Percentiles rank a stretch among this genome's conserved stretches.
Evolutionary conservation across 495 filamentous ascomycete genomes (phyloP).

Genomic region (Lophium mytilinum): DNA sequence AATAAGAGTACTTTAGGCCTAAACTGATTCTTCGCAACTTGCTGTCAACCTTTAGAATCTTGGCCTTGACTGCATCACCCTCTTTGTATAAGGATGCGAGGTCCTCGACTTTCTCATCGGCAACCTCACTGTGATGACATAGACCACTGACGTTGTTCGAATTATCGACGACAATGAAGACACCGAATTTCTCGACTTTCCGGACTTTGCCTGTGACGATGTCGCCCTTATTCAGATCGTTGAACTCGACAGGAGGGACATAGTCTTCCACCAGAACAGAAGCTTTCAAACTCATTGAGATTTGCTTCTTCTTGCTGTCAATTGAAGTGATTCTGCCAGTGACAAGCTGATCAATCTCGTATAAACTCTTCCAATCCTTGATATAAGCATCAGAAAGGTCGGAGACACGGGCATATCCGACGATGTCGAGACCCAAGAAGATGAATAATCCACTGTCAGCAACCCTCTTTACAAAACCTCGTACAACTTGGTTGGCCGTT

Average conservation of each 20-base stretch:
- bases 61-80: constrained; percentile 86
- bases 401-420: constrained; percentile 70
- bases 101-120: constrained; percentile 68
- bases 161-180: constrained; percentile 82
- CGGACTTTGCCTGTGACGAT: constrained; percentile 80
- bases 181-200: constrained; percentile 89
- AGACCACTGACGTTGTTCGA: constrained; percentile 82
- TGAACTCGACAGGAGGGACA: constrained; percentile 56
- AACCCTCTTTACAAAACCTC: constrained; percentile 83
- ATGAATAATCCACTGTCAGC: constrained; percentile 83
- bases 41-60: constrained; percentile 67
- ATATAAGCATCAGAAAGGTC: constrained; percentile 85
- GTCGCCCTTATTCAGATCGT: constrained; percentile 68
- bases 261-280: constrained; percentile 76
- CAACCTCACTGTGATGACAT: constrained; percentile 85
- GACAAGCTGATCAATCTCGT: constrained; percentile 78
- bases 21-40: constrained; percentile 72
- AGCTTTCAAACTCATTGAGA: constrained; percentile 80
- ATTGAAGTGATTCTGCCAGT: constrained; percentile 71
- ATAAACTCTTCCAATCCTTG: constrained; percentile 92
- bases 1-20: constrained; percentile 87
- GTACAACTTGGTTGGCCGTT: constrained; percentile 68
- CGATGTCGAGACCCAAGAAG: constrained; percentile 66
- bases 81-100: constrained; percentile 76
- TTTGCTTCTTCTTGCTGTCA: constrained; percentile 53